A percentile compares a stretch with the other conserved stretches of the same genome.
These are phyloP conservation scores for Dicorynia guianensis DNA, from an alignment of 306 rosid genomes.

Conservation along the genomic window DNA sequence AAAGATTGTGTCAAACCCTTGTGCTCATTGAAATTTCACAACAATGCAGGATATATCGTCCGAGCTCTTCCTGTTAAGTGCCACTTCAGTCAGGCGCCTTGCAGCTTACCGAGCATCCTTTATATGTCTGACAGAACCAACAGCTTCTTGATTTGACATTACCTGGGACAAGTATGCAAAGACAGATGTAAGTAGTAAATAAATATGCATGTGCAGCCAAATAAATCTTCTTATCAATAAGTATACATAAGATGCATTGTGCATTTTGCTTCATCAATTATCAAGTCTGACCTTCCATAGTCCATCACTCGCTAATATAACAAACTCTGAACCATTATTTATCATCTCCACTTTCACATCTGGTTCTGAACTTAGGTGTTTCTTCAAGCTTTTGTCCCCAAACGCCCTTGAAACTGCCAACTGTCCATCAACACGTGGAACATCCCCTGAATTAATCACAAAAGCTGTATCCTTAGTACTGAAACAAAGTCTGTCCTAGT, in stretches of 20 bases:
- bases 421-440: conserved; percentile 95
- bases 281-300: conserved; percentile 87
- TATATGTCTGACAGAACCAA: conserved; percentile 61
- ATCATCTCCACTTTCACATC: conserved; percentile 59
- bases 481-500: conserved; percentile 19
- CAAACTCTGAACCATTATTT: conserved; percentile 66
- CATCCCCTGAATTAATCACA: conserved; percentile 71
- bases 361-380: conserved; percentile 88
- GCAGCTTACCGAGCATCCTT: conserved; percentile 92
- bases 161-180: conserved; percentile 57
- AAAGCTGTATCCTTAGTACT: conserved; percentile 27
- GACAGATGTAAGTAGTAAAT: not conserved
- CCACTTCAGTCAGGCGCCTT: conserved; percentile 82
- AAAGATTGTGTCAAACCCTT: conserved; percentile 26
- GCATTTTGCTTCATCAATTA: conserved; percentile 13
- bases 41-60: conserved; percentile 91
- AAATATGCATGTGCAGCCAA: conserved; percentile 29
- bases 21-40: conserved; percentile 67
- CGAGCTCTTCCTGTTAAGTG: conserved; percentile 79
- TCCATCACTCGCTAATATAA: conserved; percentile 95
- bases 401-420: conserved; percentile 96
- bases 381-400: conserved; percentile 95
- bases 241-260: not conserved
- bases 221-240: not conserved
- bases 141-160: conserved; percentile 94